These are phyloP conservation scores for Cercospora sp. DNA, from an alignment of 2,329 filamentous ascomycete genomes.

Conservation along the genomic window DNA sequence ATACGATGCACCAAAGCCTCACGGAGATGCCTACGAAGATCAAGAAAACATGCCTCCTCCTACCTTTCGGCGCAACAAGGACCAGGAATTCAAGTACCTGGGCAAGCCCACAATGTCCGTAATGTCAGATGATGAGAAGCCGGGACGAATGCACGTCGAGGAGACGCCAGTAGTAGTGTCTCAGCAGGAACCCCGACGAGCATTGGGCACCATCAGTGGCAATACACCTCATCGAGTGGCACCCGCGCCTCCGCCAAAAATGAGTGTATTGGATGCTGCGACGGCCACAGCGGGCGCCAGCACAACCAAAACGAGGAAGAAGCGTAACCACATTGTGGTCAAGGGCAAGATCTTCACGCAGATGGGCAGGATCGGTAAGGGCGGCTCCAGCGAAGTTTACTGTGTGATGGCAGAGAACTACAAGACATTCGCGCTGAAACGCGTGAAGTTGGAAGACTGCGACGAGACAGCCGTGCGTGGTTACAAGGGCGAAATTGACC, in stretches of 20 bases:
- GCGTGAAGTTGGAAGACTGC: conserved; percentile 85
- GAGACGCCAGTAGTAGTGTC: conserved; percentile 44
- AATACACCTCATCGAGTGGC: conserved; percentile 79
- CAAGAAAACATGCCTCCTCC: conserved; percentile 82
- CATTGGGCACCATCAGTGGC: conserved; percentile 56
- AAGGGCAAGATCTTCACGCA: conserved; percentile 91
- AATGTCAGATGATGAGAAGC: conserved; percentile 49
- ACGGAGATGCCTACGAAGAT: conserved; percentile 66
- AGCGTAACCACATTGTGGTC: conserved; percentile 79
- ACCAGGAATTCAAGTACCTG: conserved; percentile 55
- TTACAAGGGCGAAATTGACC: conserved; percentile 93
- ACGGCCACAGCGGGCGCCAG: conserved; percentile 80
- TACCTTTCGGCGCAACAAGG: conserved; percentile 65
- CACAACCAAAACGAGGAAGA: conserved; percentile 71
- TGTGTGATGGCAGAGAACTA: conserved; percentile 96
- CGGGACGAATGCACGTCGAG: conserved; percentile 45
- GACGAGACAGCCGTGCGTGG: conserved; percentile 81
- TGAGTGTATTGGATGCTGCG: conserved; percentile 91
- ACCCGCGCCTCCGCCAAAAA: conserved; percentile 82
- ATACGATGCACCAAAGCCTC: conserved; percentile 49
- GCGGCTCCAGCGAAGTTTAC: conserved; percentile 92
- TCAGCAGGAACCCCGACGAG: conserved; percentile 44
- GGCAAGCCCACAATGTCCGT: conserved; percentile 59
- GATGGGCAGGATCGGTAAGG: conserved; percentile 85
- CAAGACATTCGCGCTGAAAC: conserved; percentile 90